phyloP scores from a whole-genome alignment of 441 rosid genomes.

The Erodium moschatum region DNA sequence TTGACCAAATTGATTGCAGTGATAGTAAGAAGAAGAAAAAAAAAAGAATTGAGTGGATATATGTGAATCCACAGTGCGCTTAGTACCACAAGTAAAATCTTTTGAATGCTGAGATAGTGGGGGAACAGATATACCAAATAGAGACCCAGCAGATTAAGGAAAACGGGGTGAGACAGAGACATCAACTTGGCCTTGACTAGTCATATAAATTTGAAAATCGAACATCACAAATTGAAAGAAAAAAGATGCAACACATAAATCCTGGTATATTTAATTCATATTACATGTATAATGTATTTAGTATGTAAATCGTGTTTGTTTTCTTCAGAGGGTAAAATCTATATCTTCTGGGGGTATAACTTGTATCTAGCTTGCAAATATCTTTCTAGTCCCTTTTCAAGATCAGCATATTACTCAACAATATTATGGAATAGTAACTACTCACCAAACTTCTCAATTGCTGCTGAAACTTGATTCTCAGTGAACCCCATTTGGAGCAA shows the following conservation, averaged over 20 bases:
- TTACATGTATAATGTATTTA: background rate
- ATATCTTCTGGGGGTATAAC: background rate
- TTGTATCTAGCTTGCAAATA: background rate
- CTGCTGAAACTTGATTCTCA: slow-evolving; percentile 70
- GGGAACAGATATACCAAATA: background rate
- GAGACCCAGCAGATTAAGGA: background rate
- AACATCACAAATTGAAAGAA: background rate
- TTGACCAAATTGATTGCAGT: slow-evolving; percentile 9
- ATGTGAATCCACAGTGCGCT: background rate
- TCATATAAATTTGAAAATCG: background rate
- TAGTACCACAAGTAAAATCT: background rate
- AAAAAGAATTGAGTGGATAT: background rate
- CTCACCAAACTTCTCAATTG: slow-evolving; percentile 76
- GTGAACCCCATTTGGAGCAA: slow-evolving; percentile 94
- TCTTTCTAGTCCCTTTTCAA: background rate
- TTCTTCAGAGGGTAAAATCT: background rate
- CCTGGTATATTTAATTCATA: background rate
- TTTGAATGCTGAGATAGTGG: background rate
- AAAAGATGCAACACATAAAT: background rate
- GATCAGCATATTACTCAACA: background rate
- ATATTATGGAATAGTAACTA: slow-evolving; percentile 11
- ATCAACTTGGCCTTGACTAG: background rate
- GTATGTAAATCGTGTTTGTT: background rate
- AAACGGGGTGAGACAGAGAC: background rate
- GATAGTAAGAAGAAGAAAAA: background rate